Evolutionary conservation across 345 rosid species (phyloP).

Genomic region (Sonneratia caseolaris): DNA sequence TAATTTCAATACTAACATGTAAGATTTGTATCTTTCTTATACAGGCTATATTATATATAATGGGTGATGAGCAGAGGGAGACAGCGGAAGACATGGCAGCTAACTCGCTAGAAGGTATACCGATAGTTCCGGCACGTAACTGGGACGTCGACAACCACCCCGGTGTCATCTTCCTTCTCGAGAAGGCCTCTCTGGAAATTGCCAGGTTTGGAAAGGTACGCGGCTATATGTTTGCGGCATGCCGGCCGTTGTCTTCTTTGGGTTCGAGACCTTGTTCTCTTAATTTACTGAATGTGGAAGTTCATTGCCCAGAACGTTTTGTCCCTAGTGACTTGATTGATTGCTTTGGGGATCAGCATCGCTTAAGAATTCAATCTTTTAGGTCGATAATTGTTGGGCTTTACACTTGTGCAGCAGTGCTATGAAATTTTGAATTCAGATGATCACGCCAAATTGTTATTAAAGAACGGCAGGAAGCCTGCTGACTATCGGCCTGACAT

Average conservation of each 20-base stretch:
- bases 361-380: too few species aligned
- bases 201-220: constrained; percentile 95
- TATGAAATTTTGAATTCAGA: constrained; percentile 82
- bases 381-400: not conserved
- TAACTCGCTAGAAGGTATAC: constrained; percentile 43
- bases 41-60: too few species aligned
- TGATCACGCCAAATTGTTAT: constrained; percentile 74
- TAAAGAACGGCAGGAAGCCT: constrained; percentile 63
- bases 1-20: too few species aligned
- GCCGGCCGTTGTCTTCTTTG: not conserved
- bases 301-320: too few species aligned
- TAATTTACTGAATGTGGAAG: too few species aligned
- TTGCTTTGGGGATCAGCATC: too few species aligned
- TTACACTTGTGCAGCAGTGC: constrained; percentile 26
- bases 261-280: too few species aligned
- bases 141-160: constrained; percentile 21
- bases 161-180: constrained; percentile 60
- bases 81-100: constrained; percentile 15
- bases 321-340: too few species aligned
- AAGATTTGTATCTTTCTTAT: too few species aligned
- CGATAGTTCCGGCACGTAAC: constrained; percentile 25
- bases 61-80: constrained; percentile 14
- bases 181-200: constrained; percentile 77
- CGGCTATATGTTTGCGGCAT: not conserved
- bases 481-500: constrained; percentile 85